Percentiles rank a stretch among this genome's conserved stretches.
Evolutionary conservation across 2,329 filamentous ascomycete genomes (phyloP).

Genomic region (Bipolaris victoriae): DNA sequence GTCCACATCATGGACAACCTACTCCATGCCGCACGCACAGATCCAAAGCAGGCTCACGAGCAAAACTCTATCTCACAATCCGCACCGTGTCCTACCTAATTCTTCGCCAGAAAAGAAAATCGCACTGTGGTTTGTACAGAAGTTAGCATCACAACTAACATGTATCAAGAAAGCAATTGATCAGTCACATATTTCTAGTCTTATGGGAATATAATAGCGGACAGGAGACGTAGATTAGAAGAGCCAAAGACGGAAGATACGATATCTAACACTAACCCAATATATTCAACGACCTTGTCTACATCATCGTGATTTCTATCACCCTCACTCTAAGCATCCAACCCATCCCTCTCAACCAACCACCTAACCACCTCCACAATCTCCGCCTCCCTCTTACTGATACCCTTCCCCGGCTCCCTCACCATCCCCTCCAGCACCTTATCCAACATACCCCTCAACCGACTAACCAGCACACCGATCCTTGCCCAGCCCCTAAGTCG

Average conservation of each 20-base stretch:
- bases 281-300: too few relatives aligned
- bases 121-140: background rate
- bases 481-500: constrained; percentile 87
- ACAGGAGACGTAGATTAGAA: too few relatives aligned
- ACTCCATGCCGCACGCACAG: background rate
- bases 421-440: constrained; percentile 80
- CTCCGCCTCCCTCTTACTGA: constrained; percentile 57
- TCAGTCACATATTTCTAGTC: too few relatives aligned
- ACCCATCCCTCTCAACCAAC: constrained; percentile 86
- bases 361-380: constrained; percentile 79
- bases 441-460: constrained; percentile 86
- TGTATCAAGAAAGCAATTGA: background rate
- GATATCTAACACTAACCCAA: too few relatives aligned
- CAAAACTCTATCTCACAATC: background rate
- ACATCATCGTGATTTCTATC: too few relatives aligned
- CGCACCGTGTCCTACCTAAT: background rate
- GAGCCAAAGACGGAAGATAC: too few relatives aligned
- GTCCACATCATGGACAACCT: background rate
- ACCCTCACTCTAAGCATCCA: constrained; percentile 60
- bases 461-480: constrained; percentile 85
- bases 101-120: background rate
- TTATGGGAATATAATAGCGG: too few relatives aligned
- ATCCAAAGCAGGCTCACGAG: background rate
- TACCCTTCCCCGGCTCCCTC: constrained; percentile 70
- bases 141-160: too few relatives aligned